These are phyloP conservation scores for Pseudogymnoascus sp. DNA, from an alignment of 2,329 filamentous ascomycete species.

Conservation along the genomic window DNA sequence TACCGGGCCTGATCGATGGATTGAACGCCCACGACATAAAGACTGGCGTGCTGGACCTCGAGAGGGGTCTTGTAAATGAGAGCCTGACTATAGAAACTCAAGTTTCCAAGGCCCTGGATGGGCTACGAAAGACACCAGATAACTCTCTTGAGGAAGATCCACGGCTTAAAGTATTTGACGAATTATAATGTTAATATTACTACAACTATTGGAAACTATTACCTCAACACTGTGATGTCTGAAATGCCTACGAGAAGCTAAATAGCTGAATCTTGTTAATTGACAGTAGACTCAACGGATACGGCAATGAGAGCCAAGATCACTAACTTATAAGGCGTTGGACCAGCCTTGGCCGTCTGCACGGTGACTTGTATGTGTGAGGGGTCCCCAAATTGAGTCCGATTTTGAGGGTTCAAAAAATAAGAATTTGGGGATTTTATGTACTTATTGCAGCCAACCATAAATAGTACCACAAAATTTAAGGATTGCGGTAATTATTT, in stretches of 20 bases:
- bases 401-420: background rate
- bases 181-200: conserved; percentile 20
- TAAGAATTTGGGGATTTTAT: background rate
- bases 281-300: background rate
- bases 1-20: conserved; percentile 11
- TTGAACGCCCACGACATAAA: conserved; percentile 16
- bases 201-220: background rate
- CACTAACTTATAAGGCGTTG: background rate
- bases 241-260: background rate
- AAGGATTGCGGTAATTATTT: background rate
- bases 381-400: background rate
- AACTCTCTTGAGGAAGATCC: conserved; percentile 20
- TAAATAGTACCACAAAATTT: background rate
- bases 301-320: background rate
- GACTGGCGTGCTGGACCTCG: conserved; percentile 16
- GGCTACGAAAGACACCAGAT: conserved; percentile 27
- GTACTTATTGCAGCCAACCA: background rate
- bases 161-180: conserved; percentile 26
- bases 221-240: background rate
- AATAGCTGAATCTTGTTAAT: background rate
- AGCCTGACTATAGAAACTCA: conserved; percentile 38
- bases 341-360: background rate
- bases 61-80: conserved; percentile 8
- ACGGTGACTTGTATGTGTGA: background rate
- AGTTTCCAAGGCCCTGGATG: conserved; percentile 50